A percentile compares a stretch with the other conserved stretches of the same genome.
phyloP scores from a whole-genome alignment of 352 stramenopile species.

The Thraustochytrium sp. region DNA sequence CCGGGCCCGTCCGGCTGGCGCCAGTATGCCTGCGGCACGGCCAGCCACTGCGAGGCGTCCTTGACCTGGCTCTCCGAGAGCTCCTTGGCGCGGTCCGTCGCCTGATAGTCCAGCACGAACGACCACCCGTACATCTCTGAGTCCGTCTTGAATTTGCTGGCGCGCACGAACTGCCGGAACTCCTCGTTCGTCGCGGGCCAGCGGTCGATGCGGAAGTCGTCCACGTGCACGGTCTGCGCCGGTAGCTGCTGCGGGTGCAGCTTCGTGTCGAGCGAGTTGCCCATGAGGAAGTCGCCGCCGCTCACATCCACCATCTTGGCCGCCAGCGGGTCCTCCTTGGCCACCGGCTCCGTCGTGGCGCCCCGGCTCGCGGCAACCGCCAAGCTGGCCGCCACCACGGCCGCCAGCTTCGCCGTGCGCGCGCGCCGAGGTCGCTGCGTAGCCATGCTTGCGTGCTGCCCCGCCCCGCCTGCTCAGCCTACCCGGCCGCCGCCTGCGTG shows the following conservation, averaged over 20 bases:
- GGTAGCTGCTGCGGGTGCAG: neutral
- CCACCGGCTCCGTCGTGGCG: neutral
- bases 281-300: conserved; percentile 16
- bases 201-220: conserved; percentile 12
- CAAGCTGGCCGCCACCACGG: neutral
- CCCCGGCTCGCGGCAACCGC: neutral
- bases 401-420: neutral
- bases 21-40: conserved; percentile 62
- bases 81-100: conserved; percentile 48
- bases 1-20: conserved; percentile 54
- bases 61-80: conserved; percentile 49
- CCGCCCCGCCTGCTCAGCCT: no score
- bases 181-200: conserved; percentile 55
- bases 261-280: neutral
- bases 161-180: conserved; percentile 64
- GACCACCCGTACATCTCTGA: conserved; percentile 66
- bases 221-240: conserved; percentile 10
- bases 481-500: no score
- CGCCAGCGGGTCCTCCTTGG: neutral
- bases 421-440: no score
- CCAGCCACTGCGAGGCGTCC: conserved; percentile 58
- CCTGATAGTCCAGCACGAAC: conserved; percentile 59
- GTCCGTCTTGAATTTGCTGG: conserved; percentile 64
- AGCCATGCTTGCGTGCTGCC: no score
- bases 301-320: neutral